Evolutionary conservation across 306 rosid species (phyloP), one percentile per base, ranked within the genome.

Genomic region (Acacia melanoxylon): DNA sequence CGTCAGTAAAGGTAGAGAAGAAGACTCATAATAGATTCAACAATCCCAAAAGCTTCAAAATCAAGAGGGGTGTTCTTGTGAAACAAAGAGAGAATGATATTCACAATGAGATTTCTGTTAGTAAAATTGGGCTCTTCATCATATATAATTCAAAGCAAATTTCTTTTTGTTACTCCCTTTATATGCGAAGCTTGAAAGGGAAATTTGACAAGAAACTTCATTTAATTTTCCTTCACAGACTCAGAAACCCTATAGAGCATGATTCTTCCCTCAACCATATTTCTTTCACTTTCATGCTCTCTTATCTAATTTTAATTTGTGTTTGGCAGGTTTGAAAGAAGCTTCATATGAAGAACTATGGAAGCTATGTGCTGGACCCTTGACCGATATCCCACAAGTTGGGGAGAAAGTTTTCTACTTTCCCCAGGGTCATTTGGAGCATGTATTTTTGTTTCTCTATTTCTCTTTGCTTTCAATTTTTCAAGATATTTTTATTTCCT

Each of bases 391-490:
- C 74, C 97, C 95, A 58, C 70, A 79, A 56, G 22, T 29, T 9
- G 86, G 81, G 40, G 95, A 92, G 80, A 88, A 87, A 78, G 94
- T 91, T 20, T 89, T 86, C 84, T 94, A 94, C 82, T 92, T 92
- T 44, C 97, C 97, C 20, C 97, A 94, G 79, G 98, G 97, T 66
- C 98, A 94, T 63, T 87, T 94, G 91, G 98, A 94, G 85, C 97
- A 94, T 83, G 97, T 94, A 71, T 56, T 51, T 10, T 41, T 29
- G 0, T 62, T 62, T 29, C 11, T 62, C 44, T 78, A 75, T 33
- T 33, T 33, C 37, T 33, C 37, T 33, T 52, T 67, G 41, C 65
- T 82, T 72, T 61, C n/a, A n/a, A 20, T 65, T 72, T 49, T 61
- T 80, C 37, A 66, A 71, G 1, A 41, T 31, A n/a, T 65, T 20